Base-by-base conservation (phyloP, 1,284 basidiomycete species). In the Apiotrichum mycotoxinovorans region DNA sequence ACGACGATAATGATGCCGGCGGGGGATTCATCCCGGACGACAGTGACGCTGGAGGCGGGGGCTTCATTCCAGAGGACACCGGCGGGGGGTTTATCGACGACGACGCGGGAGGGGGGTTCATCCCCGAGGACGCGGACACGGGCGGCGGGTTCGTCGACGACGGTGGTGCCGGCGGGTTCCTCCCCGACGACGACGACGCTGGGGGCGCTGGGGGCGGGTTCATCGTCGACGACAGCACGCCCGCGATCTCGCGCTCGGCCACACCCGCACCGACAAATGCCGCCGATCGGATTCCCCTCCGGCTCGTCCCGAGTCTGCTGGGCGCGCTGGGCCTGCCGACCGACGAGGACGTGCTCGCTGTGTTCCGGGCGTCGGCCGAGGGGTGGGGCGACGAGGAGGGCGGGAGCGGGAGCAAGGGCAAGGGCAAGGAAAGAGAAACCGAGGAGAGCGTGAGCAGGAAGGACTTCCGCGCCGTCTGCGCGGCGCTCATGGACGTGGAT, bases 331-430 rank as follows among this genome's bases (percentile, higher is more conserved):
- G 66, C 15, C 58, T 78, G 14, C 68, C 71, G 18, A 70, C 68
- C 4, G 76, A 78, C 60, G 69, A 74, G 26, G 76, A 78, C 55
- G 76, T 78, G 9, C 56, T 76, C 17, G 60, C 57, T 2, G 74
- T 75, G 1, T 76, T 78, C 56, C 65, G 61, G 41, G 68, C 70
- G 3, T 72, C 69, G 0, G 73, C 75, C 0, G 61, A 66, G 1
- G 75, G 75, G 12, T 76, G 75, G 75, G 61, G 60, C 18, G 66
- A 64, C 7, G 65, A 59, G 12, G 25, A 41, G 41, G 26, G 58
- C 33, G 62, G 26, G 22, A 20, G 15, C 11, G 22, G 15, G 12
- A 18, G 30, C 7, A 35, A 42, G 25, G 25, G 58, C 30, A 61
- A 40, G 18, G 57, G 27, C 44, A 37, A 35, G n/a, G 49, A 25